Evolutionary conservation across 139 green algal genomes (phyloP).

Genomic region (Dunaliella sp.): DNA sequence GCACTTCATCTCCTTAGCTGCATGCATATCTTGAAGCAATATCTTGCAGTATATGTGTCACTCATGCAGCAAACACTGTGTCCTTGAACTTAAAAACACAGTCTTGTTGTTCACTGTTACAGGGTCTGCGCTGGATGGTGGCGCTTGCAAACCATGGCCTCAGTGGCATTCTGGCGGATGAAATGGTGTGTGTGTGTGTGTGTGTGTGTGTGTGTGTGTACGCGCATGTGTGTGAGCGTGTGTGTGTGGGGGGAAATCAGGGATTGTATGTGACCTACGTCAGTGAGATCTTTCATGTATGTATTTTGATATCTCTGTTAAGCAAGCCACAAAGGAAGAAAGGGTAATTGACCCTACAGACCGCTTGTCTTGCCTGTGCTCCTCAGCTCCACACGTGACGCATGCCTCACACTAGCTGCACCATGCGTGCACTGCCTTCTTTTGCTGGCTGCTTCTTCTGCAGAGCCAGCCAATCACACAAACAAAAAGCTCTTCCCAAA

Average conservation of each 20-base stretch:
- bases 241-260: not conserved
- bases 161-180: constrained; percentile 97
- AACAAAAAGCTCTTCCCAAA: not conserved
- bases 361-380: too few relatives aligned
- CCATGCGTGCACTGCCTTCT: not conserved
- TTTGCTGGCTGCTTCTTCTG: not conserved
- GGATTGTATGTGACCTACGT: not conserved
- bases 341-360: not conserved
- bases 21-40: too few relatives aligned
- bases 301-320: not conserved
- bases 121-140: constrained; percentile 96
- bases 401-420: too few relatives aligned
- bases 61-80: not conserved
- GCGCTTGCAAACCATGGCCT: constrained; percentile 94
- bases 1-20: too few relatives aligned
- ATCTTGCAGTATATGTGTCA: not conserved
- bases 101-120: constrained; percentile 14
- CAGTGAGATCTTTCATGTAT: not conserved
- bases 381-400: too few relatives aligned
- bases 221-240: not conserved
- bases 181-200: constrained; percentile 73
- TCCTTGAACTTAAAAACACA: not conserved
- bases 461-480: not conserved
- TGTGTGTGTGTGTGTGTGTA: not conserved
- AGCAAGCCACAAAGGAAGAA: too few relatives aligned